Percentiles rank a stretch among this genome's conserved stretches.
phyloP scores from a whole-genome alignment of 2,329 filamentous ascomycete genomes.

The Xylariales sp. region DNA sequence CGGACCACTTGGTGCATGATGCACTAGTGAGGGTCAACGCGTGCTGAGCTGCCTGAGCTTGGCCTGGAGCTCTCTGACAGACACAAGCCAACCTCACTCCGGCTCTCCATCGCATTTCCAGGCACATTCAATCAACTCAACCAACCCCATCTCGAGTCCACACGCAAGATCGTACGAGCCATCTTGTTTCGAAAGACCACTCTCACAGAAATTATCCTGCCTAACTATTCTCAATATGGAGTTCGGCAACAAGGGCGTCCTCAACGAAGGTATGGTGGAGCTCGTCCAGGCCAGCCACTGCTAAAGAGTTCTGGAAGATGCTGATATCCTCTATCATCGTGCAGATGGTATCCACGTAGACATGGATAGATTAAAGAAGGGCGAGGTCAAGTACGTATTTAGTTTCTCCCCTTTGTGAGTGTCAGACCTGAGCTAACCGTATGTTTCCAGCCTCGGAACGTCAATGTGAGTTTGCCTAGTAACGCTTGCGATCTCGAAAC shows the following conservation, averaged over 20 bases:
- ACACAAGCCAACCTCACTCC: background rate
- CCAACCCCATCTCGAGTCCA: background rate
- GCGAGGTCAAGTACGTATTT: conserved; percentile 92
- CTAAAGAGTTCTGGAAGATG: conserved; percentile 11
- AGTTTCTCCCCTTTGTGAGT: too few relatives aligned
- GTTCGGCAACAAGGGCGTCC: conserved; percentile 56
- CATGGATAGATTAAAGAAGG: conserved; percentile 98
- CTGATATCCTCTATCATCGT: conserved; percentile 15
- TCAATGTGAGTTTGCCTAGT: conserved; percentile 95
- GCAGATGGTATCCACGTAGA: conserved; percentile 98
- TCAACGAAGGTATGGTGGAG: conserved; percentile 56
- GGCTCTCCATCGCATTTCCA: background rate
- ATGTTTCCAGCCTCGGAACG: conserved; percentile 71
- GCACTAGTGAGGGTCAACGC: conserved; percentile 7
- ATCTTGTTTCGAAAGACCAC: too few relatives aligned
- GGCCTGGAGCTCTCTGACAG: conserved; percentile 5
- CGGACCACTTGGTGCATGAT: conserved; percentile 3
- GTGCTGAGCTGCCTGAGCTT: conserved; percentile 11
- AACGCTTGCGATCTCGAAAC: too few relatives aligned
- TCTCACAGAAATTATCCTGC: too few relatives aligned
- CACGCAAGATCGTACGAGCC: too few relatives aligned
- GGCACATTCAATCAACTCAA: background rate
- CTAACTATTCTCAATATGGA: too few relatives aligned
- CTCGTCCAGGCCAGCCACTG: conserved; percentile 12
- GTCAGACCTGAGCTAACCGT: too few relatives aligned